Percentiles rank a stretch among this genome's conserved stretches.
Evolutionary conservation across 2,329 filamentous ascomycete species (phyloP).

Genomic region (Penicillium frequentans): DNA sequence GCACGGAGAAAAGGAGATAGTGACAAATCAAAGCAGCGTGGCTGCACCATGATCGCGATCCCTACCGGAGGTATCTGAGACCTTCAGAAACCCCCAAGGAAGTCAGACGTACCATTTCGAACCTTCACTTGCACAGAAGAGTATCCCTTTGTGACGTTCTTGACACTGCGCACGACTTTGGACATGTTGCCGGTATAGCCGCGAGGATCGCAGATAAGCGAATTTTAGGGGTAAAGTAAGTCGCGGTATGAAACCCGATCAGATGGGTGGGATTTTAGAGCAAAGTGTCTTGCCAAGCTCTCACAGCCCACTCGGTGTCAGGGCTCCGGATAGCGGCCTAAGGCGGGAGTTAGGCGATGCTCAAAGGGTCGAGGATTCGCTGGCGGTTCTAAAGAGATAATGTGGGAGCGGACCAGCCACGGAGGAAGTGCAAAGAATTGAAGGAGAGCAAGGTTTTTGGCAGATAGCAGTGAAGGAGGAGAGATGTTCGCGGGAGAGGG

Average conservation of each 20-base stretch:
- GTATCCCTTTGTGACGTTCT: slow-evolving; percentile 99
- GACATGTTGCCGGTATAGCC: slow-evolving; percentile 64
- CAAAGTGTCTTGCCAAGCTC: slow-evolving; percentile 20
- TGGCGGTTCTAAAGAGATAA: not conserved
- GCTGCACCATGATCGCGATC: not conserved
- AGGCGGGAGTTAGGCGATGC: slow-evolving; percentile 11
- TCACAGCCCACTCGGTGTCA: slow-evolving; percentile 20
- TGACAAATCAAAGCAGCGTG: slow-evolving; percentile 1
- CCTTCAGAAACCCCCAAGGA: not conserved
- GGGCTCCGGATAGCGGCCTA: slow-evolving; percentile 20
- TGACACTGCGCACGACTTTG: slow-evolving; percentile 94
- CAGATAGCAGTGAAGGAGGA: slow-evolving; percentile 1
- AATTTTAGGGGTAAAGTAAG: not conserved
- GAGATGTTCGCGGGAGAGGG: slow-evolving; percentile 13
- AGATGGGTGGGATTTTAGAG: slow-evolving; percentile 6
- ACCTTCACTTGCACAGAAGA: slow-evolving; percentile 97
- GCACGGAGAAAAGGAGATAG: slow-evolving; percentile 1
- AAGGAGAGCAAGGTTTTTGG: not conserved
- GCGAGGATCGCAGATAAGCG: slow-evolving; percentile 11
- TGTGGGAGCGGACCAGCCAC: not conserved
- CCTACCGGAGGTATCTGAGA: not conserved
- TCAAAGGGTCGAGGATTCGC: not conserved
- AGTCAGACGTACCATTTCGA: slow-evolving; percentile 75
- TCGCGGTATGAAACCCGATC: slow-evolving; percentile 9
- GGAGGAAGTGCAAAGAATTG: slow-evolving; percentile 7